Conservation (phyloP, 2,329 filamentous ascomycete species). For the Cladobotryum protrusum region DNA sequence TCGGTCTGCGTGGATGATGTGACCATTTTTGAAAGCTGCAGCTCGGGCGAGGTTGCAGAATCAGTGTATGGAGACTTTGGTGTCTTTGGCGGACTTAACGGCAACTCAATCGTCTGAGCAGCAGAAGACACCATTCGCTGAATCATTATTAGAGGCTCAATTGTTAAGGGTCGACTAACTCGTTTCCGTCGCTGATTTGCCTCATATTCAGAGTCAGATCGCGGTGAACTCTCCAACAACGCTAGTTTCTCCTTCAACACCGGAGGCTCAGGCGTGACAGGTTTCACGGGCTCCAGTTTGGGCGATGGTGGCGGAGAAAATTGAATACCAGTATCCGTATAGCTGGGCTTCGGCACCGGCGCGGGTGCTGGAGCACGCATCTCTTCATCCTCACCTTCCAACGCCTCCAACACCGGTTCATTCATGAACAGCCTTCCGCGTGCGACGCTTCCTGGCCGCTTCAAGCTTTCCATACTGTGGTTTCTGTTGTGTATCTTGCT, state of each 20-base stretch:
- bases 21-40: conserved; percentile 34
- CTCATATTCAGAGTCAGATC: conserved; percentile 55
- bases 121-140: conserved; percentile 53
- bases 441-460: conserved; percentile 48
- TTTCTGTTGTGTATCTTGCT: conserved; percentile 46
- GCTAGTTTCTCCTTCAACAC: conserved; percentile 30
- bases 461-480: conserved; percentile 53
- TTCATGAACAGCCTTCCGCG: conserved; percentile 50
- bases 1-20: conserved; percentile 59
- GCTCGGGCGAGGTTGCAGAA: conserved; percentile 33
- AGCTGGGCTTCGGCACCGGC: conserved; percentile 39
- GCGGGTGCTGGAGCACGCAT: conserved; percentile 22
- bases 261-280: conserved; percentile 37
- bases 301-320: conserved; percentile 79
- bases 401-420: conserved; percentile 47
- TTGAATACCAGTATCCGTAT: conserved; percentile 73
- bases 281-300: conserved; percentile 35
- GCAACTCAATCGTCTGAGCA: conserved; percentile 18
- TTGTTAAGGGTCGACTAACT: conserved; percentile 43
- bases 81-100: conserved; percentile 59
- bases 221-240: conserved; percentile 37
- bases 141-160: conserved; percentile 37
- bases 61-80: conserved; percentile 46
- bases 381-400: conserved; percentile 50
- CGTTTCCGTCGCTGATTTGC: conserved; percentile 70